A percentile compares a stretch with the other conserved stretches of the same genome.
Conservation (phyloP, 768 basidiomycete genomes). For the Calocera cornea region DNA sequence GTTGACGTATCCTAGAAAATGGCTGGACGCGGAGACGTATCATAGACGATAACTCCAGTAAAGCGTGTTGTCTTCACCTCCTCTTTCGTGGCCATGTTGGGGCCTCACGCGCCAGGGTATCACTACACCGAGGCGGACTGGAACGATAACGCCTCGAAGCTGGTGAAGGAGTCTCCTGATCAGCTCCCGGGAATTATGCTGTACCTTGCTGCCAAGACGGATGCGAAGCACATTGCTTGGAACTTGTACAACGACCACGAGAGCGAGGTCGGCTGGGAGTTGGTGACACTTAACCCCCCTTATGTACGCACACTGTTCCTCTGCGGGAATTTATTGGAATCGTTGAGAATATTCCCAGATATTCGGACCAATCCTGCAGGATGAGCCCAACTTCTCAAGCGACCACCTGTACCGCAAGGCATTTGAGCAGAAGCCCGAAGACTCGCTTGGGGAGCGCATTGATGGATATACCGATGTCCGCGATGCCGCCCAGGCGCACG, state of each 20-base stretch:
- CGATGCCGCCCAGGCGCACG: conserved; percentile 26
- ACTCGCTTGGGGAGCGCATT: neutral
- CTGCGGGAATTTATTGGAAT: neutral
- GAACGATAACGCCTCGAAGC: conserved; percentile 20
- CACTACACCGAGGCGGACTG: conserved; percentile 20
- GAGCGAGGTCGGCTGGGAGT: conserved; percentile 14
- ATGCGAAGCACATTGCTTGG: conserved; percentile 24
- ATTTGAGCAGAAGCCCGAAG: neutral
- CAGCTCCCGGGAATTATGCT: conserved; percentile 15
- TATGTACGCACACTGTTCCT: conserved; percentile 9
- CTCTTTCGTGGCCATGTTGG: conserved; percentile 15
- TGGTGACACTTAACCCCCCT: conserved; percentile 21
- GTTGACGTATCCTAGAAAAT: too few relatives aligned
- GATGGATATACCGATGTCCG: conserved; percentile 26
- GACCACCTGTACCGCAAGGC: too few relatives aligned
- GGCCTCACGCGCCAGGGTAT: conserved; percentile 13
- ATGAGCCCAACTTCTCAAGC: conserved; percentile 14
- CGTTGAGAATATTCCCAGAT: conserved; percentile 11
- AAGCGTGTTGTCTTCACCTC: conserved; percentile 28
- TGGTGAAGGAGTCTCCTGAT: conserved; percentile 21
- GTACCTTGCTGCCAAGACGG: conserved; percentile 22
- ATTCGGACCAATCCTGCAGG: conserved; percentile 28
- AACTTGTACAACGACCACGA: conserved; percentile 17
- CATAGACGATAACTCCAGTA: too few relatives aligned
- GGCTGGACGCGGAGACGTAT: too few relatives aligned